Percentiles rank a stretch among this genome's conserved stretches.
These are phyloP conservation scores for Zarea fungicola DNA, from an alignment of 2,329 filamentous ascomycete species.

Conservation along the genomic window DNA sequence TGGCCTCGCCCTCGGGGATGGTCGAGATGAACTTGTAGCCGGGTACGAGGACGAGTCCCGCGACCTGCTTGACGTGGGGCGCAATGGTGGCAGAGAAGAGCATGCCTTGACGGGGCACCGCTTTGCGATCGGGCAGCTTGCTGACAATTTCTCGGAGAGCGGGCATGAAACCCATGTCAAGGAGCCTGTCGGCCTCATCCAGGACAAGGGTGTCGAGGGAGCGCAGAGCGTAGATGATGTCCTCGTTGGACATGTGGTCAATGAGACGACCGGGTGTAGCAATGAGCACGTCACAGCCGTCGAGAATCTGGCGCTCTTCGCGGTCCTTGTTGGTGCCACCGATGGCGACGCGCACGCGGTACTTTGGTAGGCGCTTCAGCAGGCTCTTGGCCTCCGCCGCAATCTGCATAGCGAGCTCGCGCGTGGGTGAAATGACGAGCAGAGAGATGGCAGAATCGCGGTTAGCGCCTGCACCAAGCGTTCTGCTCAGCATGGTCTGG, in stretches of 20 bases:
- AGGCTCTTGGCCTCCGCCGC: slow-evolving; percentile 65
- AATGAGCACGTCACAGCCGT: slow-evolving; percentile 73
- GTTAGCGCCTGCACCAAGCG: slow-evolving; percentile 21
- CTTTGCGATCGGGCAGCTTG: slow-evolving; percentile 57
- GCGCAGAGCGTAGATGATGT: slow-evolving; percentile 61
- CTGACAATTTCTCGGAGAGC: slow-evolving; percentile 72
- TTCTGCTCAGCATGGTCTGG: slow-evolving; percentile 60
- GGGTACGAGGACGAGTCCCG: slow-evolving; percentile 60
- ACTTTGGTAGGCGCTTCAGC: slow-evolving; percentile 66
- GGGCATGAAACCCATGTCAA: slow-evolving; percentile 81
- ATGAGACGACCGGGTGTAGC: slow-evolving; percentile 74
- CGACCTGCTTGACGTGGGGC: slow-evolving; percentile 71
- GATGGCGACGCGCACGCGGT: slow-evolving; percentile 72
- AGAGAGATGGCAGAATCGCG: slow-evolving; percentile 44
- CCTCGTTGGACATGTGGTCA: slow-evolving; percentile 72
- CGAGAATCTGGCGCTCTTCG: slow-evolving; percentile 64
- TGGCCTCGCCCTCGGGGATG: slow-evolving; percentile 66
- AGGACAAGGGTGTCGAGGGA: slow-evolving; percentile 73
- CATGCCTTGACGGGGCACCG: slow-evolving; percentile 63
- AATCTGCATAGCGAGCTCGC: slow-evolving; percentile 66
- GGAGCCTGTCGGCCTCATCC: slow-evolving; percentile 75
- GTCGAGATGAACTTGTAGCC: slow-evolving; percentile 79
- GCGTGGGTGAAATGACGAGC: slow-evolving; percentile 65
- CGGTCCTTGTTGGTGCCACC: slow-evolving; percentile 71
- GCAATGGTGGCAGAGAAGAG: slow-evolving; percentile 84